Evolutionary conservation across 805 yeast genomes (phyloP), one percentile per base, ranked within the genome.

Genomic region (Isabelozyma pseudorhagii): DNA sequence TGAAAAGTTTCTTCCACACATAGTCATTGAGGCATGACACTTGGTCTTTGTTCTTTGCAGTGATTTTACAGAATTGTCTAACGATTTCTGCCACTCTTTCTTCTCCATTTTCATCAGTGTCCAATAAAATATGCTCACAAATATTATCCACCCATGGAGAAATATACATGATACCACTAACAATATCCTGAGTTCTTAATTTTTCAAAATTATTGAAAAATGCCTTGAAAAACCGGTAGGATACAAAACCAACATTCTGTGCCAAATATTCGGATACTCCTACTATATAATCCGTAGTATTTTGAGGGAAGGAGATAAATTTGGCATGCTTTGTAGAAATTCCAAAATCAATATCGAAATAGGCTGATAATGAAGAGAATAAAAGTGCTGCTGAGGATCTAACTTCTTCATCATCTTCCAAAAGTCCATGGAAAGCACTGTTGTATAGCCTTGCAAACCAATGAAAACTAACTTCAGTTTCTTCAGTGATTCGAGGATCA

Each of bases 121-220:
- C 72, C 40, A 77, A 57, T 58, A 74, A 85, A 7, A 88, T 83
- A 54, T 81, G 65, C 11, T 74, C 72, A 60, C 82, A 81, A 21
- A 89, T 72, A 56, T 89, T 86, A 21, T 78, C 78, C 13, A 87
- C 74, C 96, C 96, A 90, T 2, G 94, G 92, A 0, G 87, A 72
- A 9, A 84, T 69, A 58, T 83, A 83, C 46, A 78, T 59, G 15
- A 74, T 72, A 1, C 82, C 76, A 49, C 76, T 67, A n/a, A 72
- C 56, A 45, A 72, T 61, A 39, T 70, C 71, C 7, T 63, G 69
- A 0, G 47, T 50, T 0, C 69, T 64, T 17, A 77, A 57, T 44
- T 65, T 68, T 2, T 74, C 80, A 50, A 76, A 78, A 50, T 65
- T 66, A 36, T 67, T 71, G 53, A 73, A 72, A 46, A 67, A 74